Evolutionary conservation across 2,329 filamentous ascomycete species (phyloP).

Genomic region (Aspergillus jensenii): DNA sequence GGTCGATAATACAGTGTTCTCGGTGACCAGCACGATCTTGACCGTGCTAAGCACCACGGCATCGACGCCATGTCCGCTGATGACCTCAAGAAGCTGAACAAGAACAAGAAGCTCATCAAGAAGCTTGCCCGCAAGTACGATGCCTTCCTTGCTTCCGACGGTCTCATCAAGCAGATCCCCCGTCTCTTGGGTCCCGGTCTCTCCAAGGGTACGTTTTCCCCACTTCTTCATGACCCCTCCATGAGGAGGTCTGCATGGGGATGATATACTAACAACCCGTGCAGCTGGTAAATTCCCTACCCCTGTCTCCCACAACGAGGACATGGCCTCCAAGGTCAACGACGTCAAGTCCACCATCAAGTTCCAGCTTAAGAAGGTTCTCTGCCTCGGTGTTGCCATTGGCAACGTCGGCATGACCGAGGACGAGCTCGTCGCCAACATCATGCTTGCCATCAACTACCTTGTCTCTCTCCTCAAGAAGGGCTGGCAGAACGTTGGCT

Average conservation of each 20-base stretch:
- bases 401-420: slow-evolving; percentile 97
- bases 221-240: background rate
- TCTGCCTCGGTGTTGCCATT: slow-evolving; percentile 99
- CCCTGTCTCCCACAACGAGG: slow-evolving; percentile 94
- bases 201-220: slow-evolving; percentile 72
- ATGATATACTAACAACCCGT: slow-evolving; percentile 32
- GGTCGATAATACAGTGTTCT: slow-evolving; percentile 60
- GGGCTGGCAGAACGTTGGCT: slow-evolving; percentile 99
- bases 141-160: slow-evolving; percentile 95
- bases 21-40: slow-evolving; percentile 96
- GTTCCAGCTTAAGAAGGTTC: slow-evolving; percentile 99
- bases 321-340: slow-evolving; percentile 91
- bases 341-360: slow-evolving; percentile 99
- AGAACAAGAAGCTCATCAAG: slow-evolving; percentile 99
- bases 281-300: slow-evolving; percentile 99
- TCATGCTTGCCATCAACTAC: slow-evolving; percentile 99
- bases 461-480: slow-evolving; percentile 99
- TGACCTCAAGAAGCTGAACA: slow-evolving; percentile 99
- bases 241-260: background rate
- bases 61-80: slow-evolving; percentile 98
- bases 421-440: slow-evolving; percentile 96
- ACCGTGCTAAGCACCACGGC: slow-evolving; percentile 98
- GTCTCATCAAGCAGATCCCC: slow-evolving; percentile 99
- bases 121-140: slow-evolving; percentile 99
- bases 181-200: slow-evolving; percentile 99